A percentile compares a stretch with the other conserved stretches of the same genome.
These are phyloP conservation scores for Anastatica hierochuntica DNA, from an alignment of 345 rosid species.

Conservation along the genomic window DNA sequence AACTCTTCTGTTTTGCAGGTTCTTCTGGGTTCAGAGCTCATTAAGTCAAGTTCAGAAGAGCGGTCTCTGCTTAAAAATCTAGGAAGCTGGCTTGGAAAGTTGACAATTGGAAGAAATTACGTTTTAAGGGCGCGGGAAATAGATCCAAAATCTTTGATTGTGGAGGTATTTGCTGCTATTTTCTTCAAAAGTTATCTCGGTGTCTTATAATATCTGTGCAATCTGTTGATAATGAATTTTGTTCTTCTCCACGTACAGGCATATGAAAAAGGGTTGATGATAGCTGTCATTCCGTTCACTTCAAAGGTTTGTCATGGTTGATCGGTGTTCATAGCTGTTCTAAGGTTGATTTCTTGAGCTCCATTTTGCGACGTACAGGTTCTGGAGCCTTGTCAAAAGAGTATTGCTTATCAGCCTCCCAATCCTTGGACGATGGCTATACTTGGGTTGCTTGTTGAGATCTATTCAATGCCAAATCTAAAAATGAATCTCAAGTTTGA, in stretches of 20 bases:
- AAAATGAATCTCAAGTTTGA: slow-evolving; percentile 99
- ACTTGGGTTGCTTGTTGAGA: slow-evolving; percentile 86
- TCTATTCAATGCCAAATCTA: slow-evolving; percentile 90
- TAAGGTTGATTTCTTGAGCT: not conserved
- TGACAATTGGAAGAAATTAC: slow-evolving; percentile 92
- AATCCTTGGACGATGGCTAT: slow-evolving; percentile 99
- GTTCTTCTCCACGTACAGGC: slow-evolving; percentile 44
- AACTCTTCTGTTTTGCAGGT: slow-evolving; percentile 41
- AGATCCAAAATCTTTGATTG: slow-evolving; percentile 94
- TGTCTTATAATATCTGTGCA: not conserved
- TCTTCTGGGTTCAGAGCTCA: slow-evolving; percentile 92
- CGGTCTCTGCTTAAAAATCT: slow-evolving; percentile 89
- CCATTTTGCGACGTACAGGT: slow-evolving; percentile 35
- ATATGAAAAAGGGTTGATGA: slow-evolving; percentile 96
- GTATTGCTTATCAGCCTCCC: slow-evolving; percentile 94
- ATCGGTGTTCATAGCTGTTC: slow-evolving; percentile 4
- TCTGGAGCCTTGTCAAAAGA: slow-evolving; percentile 89
- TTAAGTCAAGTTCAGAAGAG: slow-evolving; percentile 95
- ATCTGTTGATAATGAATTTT: not conserved
- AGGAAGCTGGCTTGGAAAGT: slow-evolving; percentile 99
- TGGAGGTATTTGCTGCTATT: slow-evolving; percentile 48
- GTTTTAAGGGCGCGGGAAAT: slow-evolving; percentile 92
- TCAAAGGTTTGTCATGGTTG: slow-evolving; percentile 55
- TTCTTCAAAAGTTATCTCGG: not conserved
- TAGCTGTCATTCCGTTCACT: slow-evolving; percentile 98